phyloP scores from a whole-genome alignment of 768 basidiomycete genomes.

The Cystofilobasidium ferigula region DNA sequence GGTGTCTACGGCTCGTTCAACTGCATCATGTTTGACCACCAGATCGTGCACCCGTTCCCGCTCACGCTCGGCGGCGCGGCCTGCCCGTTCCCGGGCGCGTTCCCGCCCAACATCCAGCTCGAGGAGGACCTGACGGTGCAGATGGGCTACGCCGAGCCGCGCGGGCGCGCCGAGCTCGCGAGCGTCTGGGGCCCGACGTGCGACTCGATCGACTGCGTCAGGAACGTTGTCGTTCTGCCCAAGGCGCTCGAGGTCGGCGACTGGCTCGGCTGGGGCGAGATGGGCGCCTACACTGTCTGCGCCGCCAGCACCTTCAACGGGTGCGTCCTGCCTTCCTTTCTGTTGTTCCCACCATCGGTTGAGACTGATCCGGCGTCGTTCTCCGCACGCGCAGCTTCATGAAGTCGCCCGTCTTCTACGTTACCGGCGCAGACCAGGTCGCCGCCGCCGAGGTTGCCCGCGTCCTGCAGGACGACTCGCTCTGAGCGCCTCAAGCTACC shows the following conservation, averaged over 20 bases:
- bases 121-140: conserved; percentile 37
- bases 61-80: conserved; percentile 37
- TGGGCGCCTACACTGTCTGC: conserved; percentile 98
- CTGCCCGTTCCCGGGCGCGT: conserved; percentile 31
- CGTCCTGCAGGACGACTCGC: neutral
- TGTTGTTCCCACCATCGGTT: no score
- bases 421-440: conserved; percentile 14
- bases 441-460: conserved; percentile 15
- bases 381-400: conserved; percentile 9
- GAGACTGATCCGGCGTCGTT: neutral
- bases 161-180: conserved; percentile 10
- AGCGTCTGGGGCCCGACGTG: conserved; percentile 94
- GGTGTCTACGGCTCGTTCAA: conserved; percentile 74
- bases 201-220: conserved; percentile 90
- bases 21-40: conserved; percentile 89
- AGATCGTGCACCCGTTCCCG: conserved; percentile 66
- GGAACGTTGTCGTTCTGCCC: conserved; percentile 51
- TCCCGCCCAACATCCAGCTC: conserved; percentile 38
- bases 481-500: neutral
- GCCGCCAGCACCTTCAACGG: conserved; percentile 95
- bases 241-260: conserved; percentile 72
- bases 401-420: conserved; percentile 21
- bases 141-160: conserved; percentile 34
- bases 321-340: conserved; percentile 10
- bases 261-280: conserved; percentile 94